Conservation (phyloP, 192 early-diverging fungal species). For the Coemansia sp. region DNA sequence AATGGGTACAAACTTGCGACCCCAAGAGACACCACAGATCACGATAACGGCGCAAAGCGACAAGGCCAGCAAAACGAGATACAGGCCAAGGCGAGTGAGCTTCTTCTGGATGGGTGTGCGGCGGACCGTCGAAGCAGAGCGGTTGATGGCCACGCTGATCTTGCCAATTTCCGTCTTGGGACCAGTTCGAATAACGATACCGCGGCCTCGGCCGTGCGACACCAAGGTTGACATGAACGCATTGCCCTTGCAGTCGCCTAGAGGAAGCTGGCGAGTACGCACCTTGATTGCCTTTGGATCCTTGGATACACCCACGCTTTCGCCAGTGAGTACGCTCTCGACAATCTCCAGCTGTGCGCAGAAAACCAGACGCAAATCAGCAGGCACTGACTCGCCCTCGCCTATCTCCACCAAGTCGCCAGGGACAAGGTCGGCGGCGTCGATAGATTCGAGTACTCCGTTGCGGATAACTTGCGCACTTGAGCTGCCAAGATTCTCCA, state of each 20-base stretch:
- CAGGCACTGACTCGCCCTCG: slow-evolving; percentile 86
- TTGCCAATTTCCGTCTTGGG: slow-evolving; percentile 89
- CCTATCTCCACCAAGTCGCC: slow-evolving; percentile 86
- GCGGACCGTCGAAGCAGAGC: slow-evolving; percentile 54
- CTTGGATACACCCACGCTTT: slow-evolving; percentile 70
- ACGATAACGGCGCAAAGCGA: slow-evolving; percentile 82
- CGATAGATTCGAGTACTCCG: slow-evolving; percentile 72
- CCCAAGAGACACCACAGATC: slow-evolving; percentile 76
- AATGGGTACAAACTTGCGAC: slow-evolving; percentile 67
- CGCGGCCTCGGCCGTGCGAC: slow-evolving; percentile 86
- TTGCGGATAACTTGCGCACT: slow-evolving; percentile 78
- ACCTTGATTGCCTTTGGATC: slow-evolving; percentile 56
- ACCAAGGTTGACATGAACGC: slow-evolving; percentile 97
- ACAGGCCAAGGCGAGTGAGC: slow-evolving; percentile 77
- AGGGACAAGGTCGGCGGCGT: slow-evolving; percentile 77
- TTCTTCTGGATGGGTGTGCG: slow-evolving; percentile 73
- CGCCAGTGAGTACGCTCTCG: slow-evolving; percentile 73
- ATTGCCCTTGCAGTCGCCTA: slow-evolving; percentile 94
- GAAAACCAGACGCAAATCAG: slow-evolving; percentile 77
- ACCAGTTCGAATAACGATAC: slow-evolving; percentile 91
- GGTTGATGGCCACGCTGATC: slow-evolving; percentile 85
- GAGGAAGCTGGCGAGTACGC: slow-evolving; percentile 58
- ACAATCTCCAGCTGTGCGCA: slow-evolving; percentile 66
- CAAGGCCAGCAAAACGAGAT: slow-evolving; percentile 82
- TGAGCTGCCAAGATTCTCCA: slow-evolving; percentile 81